Conservation (phyloP, 805 yeast genomes). For the Kurtzmaniella cleridarum region DNA sequence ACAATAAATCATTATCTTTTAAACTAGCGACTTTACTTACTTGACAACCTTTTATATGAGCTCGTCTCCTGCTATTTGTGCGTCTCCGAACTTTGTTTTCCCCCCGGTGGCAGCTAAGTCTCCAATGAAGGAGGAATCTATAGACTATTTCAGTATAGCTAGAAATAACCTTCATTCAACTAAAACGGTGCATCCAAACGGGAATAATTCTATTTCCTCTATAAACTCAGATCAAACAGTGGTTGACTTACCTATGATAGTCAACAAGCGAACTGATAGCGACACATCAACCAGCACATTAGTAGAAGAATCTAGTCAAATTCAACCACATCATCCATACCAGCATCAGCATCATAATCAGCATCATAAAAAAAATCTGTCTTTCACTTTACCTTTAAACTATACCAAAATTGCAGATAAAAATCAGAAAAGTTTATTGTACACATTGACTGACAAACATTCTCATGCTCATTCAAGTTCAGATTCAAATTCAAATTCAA, state of each 20-base stretch:
- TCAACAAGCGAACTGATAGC: constrained; percentile 9
- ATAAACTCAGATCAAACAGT: constrained; percentile 4
- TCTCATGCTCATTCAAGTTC: no score
- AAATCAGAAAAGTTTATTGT: no score
- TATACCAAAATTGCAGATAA: no score
- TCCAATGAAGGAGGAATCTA: constrained; percentile 1
- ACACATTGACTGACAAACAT: no score
- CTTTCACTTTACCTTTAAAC: no score
- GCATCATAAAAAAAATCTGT: no score
- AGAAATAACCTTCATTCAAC: not conserved
- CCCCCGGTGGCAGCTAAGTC: constrained; percentile 10
- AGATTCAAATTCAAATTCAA: no score
- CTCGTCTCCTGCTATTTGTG: constrained; percentile 16
- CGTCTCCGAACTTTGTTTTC: constrained; percentile 18
- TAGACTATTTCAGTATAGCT: constrained; percentile 12
- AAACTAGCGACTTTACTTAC: not conserved
- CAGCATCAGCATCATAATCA: no score
- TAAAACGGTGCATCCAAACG: not conserved
- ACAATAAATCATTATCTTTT: no score
- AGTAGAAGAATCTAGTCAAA: constrained; percentile 18
- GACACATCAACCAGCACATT: constrained; percentile 26
- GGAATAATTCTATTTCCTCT: constrained; percentile 3
- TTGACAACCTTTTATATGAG: constrained; percentile 6
- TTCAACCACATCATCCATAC: no score
- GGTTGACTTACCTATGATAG: not conserved